Conservation (phyloP, 1,139 yeast genomes). For the Geotrichum restrictum region DNA sequence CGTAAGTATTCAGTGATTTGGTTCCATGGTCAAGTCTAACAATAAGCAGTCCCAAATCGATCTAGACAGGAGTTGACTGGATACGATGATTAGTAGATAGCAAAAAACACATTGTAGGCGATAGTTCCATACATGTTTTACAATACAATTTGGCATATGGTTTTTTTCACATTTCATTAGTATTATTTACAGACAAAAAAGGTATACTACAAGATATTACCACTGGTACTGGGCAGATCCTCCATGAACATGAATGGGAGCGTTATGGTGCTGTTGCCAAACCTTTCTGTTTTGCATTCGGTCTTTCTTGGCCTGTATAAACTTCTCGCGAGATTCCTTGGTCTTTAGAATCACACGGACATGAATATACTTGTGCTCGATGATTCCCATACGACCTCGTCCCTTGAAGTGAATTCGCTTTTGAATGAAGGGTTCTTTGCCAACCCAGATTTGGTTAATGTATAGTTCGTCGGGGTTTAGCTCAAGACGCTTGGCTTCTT, state of each 20-base stretch:
- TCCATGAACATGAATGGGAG: slow-evolving; percentile 31
- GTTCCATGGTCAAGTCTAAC: neutral
- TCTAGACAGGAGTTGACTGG: slow-evolving; percentile 7
- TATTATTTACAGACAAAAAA: slow-evolving; percentile 11
- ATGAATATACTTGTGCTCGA: slow-evolving; percentile 73
- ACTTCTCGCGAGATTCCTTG: slow-evolving; percentile 52
- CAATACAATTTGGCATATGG: slow-evolving; percentile 10
- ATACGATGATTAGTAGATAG: slow-evolving; percentile 10
- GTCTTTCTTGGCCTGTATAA: slow-evolving; percentile 42
- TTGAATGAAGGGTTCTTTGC: slow-evolving; percentile 74
- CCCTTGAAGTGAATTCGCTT: slow-evolving; percentile 82
- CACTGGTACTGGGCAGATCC: slow-evolving; percentile 35
- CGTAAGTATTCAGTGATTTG: slow-evolving; percentile 30
- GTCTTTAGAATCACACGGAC: slow-evolving; percentile 73
- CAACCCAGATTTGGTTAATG: slow-evolving; percentile 84
- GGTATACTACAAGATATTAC: slow-evolving; percentile 25
- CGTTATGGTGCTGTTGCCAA: slow-evolving; percentile 30
- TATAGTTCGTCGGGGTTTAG: slow-evolving; percentile 60
- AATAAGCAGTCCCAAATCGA: slow-evolving; percentile 4
- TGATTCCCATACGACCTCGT: slow-evolving; percentile 82
- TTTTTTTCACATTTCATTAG: neutral
- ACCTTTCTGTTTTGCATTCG: slow-evolving; percentile 43
- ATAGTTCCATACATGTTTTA: neutral
- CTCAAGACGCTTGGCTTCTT: slow-evolving; percentile 61
- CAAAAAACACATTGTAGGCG: slow-evolving; percentile 2